Base-by-base conservation (phyloP, 768 basidiomycete genomes). In the Hericium alpestre region DNA sequence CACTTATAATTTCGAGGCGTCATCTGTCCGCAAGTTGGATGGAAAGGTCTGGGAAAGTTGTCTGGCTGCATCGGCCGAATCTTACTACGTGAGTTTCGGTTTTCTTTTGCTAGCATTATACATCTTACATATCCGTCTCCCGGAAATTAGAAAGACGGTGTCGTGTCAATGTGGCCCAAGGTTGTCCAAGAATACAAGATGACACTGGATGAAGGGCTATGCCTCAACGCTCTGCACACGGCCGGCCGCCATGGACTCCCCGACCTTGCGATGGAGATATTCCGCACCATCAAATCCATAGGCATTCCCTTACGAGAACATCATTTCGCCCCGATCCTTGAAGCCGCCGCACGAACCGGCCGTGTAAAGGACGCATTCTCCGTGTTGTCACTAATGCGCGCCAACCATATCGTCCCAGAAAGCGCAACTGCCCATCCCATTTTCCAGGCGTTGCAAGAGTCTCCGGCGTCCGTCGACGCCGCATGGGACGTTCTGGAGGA, bases 271-370 rank as follows among this genome's bases (percentile, higher is more conserved):
- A 72, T 79, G 13, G 81, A 84, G 43, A 86, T 79, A 27, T 70
- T 93, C 43, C 79, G 76, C 1, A 70, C 77, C 7, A 72, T 94
- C 40, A 75, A 79, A 48, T 53, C 59, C 10, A 69, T 79, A 8
- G 75, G 77, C 15, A 69, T 80, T 13, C 65, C 73, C 49, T 75
- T 79, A 70, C 65, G 75, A 64, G 91, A 93, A 66, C 71, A 86
- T 64, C 92, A 94, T 66, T 82, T 90, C 62, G 81, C 87, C 1
- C 82, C 90, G 2, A 70, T 93, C 20, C 72, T 93, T 32, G 87
- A 92, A 65, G 83, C 90, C 0, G 83, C 86, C 63, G 81, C 80
- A 67, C 77, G 72, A 13, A 76, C 74, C 25, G 73, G 74, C 1
- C 74, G 80, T 46, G 63, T 90, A 46, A 76, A 80, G 53, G 81